Base-by-base conservation (phyloP, 2,329 filamentous ascomycete genomes). In the Fusarium sp. region DNA sequence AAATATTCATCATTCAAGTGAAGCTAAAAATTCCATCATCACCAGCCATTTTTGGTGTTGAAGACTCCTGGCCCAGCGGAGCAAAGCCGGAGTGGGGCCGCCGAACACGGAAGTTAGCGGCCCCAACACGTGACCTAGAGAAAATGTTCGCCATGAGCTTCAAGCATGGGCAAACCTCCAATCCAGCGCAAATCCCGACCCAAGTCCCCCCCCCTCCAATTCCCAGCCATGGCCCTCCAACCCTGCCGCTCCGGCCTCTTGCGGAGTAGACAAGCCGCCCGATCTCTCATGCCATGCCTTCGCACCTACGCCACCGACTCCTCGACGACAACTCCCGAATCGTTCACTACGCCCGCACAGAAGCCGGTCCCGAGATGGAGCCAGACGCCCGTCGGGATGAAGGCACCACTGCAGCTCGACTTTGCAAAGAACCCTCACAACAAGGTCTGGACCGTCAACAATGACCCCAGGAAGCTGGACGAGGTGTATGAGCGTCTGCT, bases 401-500 rank as follows among this genome's bases (percentile, higher is more conserved):
- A 92, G 83, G 92, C 92, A 5, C 90, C 91, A 1, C 89, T 94
- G 85, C 91, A 84, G 75, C 89, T 87, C 81, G 90, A 85, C 84
- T 88, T 84, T 74, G 87, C 85, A 80, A 90, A 84, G 83, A 85
- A 87, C 78, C 89, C 85, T 62, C 81, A 77, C 70, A 87, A 84
- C 77, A 88, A 87, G 73, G 79, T 82, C 79, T 96, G 90, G 89
- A 80, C 80, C 77, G 91, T 95, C 82, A 98, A 98, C 83, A 88
- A 89, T 22, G 91, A 95, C 79, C 93, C 94, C 11, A 87, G 86
- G 74, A 87, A 87, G 79, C 87, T 99, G 64, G 93, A 98, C 81
- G 86, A 89, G 58, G 93, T 94, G 82, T 97, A 98, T 83, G 87
- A 89, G 75, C 87, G 87, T 62, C 89, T 98, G 76, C 85, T 98